Percentiles rank a stretch among this genome's conserved stretches.
Evolutionary conservation across 192 early-diverging fungal genomes (phyloP).

Genomic region (Coemansia sp.): DNA sequence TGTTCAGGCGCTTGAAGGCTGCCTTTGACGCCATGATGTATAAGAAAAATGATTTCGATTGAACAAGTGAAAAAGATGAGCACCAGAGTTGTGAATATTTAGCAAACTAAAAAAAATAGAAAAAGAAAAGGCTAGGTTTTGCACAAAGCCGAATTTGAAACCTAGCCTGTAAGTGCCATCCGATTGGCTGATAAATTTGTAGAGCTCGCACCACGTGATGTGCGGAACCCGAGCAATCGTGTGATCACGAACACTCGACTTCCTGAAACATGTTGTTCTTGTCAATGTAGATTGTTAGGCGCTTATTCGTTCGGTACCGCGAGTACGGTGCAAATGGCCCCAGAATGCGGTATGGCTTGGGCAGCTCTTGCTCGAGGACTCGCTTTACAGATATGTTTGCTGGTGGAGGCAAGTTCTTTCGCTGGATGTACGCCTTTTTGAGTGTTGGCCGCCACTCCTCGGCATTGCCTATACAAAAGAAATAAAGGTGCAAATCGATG

Average conservation of each 20-base stretch:
- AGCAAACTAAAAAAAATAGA: slow-evolving; percentile 9
- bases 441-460: slow-evolving; percentile 49
- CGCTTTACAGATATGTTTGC: slow-evolving; percentile 42
- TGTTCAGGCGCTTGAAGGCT: slow-evolving; percentile 75
- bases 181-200: neutral
- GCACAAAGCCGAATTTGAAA: neutral
- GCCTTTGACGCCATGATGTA: slow-evolving; percentile 76
- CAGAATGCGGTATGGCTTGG: slow-evolving; percentile 47
- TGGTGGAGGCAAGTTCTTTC: slow-evolving; percentile 38
- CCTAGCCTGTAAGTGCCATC: neutral
- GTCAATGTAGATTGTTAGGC: slow-evolving; percentile 40
- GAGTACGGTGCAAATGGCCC: slow-evolving; percentile 44
- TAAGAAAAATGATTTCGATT: slow-evolving; percentile 5
- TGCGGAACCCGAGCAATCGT: neutral
- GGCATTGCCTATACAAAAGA: slow-evolving; percentile 27
- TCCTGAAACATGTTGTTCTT: slow-evolving; percentile 44
- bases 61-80: neutral
- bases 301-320: slow-evolving; percentile 31
- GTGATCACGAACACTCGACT: slow-evolving; percentile 33
- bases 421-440: slow-evolving; percentile 53
- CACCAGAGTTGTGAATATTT: neutral
- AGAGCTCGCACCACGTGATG: neutral
- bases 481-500: neutral
- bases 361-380: slow-evolving; percentile 46
- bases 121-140: slow-evolving; percentile 4